These are phyloP conservation scores for Emergomyces africanus DNA, from an alignment of 2,329 filamentous ascomycete genomes.

Conservation along the genomic window DNA sequence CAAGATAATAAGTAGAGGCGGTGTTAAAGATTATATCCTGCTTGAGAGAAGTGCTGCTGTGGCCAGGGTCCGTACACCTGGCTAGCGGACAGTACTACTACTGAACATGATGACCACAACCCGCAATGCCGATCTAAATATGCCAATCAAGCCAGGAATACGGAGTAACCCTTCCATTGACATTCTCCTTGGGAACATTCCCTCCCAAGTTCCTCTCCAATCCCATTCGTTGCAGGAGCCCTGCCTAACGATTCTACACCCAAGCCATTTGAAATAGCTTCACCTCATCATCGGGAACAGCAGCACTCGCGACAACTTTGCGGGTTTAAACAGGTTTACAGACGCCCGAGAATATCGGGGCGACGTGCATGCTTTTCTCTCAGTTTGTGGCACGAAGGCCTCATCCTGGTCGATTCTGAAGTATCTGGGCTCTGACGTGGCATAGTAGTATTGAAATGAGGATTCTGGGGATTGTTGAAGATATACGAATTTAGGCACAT, in stretches of 20 bases:
- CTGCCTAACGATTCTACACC: not conserved
- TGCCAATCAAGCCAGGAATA: too few species aligned
- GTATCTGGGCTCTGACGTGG: not conserved
- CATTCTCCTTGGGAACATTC: not conserved
- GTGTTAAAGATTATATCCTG: too few species aligned
- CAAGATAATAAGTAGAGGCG: too few species aligned
- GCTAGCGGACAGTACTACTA: too few species aligned
- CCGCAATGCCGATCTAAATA: too few species aligned
- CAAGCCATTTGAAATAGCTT: not conserved
- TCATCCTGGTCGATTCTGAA: not conserved
- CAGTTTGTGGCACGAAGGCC: not conserved
- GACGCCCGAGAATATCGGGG: not conserved
- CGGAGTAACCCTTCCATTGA: too few species aligned
- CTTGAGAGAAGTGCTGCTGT: too few species aligned
- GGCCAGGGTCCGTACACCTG: too few species aligned
- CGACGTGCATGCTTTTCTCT: not conserved
- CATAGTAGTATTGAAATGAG: not conserved
- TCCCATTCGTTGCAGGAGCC: not conserved
- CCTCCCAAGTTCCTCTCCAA: not conserved
- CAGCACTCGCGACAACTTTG: not conserved
- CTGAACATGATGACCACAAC: too few species aligned
- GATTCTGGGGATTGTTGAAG: not conserved
- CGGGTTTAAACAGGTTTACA: not conserved
- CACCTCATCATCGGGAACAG: not conserved
- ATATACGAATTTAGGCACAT: not conserved